phyloP scores from a whole-genome alignment of 2,329 filamentous ascomycete genomes.

The Aspergillus melleus region DNA sequence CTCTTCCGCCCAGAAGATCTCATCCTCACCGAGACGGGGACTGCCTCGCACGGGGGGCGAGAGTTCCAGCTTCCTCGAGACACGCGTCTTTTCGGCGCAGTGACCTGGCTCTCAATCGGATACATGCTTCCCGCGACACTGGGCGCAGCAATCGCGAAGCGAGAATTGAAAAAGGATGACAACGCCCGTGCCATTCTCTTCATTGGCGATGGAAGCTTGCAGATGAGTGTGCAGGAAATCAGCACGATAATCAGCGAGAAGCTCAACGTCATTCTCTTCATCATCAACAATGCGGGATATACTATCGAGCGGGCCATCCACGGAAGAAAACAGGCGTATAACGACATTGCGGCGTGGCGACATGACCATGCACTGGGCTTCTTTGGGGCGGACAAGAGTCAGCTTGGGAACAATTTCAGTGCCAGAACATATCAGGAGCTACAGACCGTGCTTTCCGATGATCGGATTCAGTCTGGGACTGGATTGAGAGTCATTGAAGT shows the following conservation, averaged over 20 bases:
- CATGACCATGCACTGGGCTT: constrained; percentile 52
- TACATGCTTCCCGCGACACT: constrained; percentile 61
- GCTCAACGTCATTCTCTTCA: constrained; percentile 51
- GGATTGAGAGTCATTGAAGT: constrained; percentile 46
- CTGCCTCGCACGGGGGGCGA: constrained; percentile 55
- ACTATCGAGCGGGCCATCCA: constrained; percentile 61
- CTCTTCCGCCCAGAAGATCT: constrained; percentile 56
- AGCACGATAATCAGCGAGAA: constrained; percentile 61
- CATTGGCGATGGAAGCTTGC: constrained; percentile 65
- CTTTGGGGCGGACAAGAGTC: constrained; percentile 45
- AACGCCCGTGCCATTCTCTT: constrained; percentile 55
- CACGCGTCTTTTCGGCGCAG: constrained; percentile 50
- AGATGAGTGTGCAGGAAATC: constrained; percentile 67
- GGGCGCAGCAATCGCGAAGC: constrained; percentile 55
- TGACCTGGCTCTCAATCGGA: constrained; percentile 62
- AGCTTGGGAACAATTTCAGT: constrained; percentile 42
- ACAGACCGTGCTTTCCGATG: constrained; percentile 38
- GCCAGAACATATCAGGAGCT: constrained; percentile 51
- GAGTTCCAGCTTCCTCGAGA: constrained; percentile 53
- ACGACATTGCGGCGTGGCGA: constrained; percentile 56
- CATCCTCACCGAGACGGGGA: constrained; percentile 60
- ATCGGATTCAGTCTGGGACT: constrained; percentile 37
- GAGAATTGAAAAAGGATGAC: constrained; percentile 21
- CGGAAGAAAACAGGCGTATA: constrained; percentile 55
- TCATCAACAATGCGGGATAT: constrained; percentile 62